A percentile compares a stretch with the other conserved stretches of the same genome.
Conservation (phyloP, 2,329 filamentous ascomycete species). For the Nigrospora sphaerica region DNA sequence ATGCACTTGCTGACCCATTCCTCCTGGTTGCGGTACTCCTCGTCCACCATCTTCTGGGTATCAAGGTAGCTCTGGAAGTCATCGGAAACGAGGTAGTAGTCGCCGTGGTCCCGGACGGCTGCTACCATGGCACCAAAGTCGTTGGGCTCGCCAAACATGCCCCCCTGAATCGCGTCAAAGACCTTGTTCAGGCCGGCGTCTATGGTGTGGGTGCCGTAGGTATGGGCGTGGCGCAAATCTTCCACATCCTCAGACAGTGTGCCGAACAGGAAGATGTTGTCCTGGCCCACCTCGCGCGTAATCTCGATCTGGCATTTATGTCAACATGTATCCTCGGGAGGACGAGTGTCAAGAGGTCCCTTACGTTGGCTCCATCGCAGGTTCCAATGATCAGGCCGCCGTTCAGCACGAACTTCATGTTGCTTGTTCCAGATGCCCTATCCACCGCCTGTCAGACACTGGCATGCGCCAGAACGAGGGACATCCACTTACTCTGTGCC, state of each 20-base stretch:
- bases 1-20: conserved; percentile 91
- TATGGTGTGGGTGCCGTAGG: conserved; percentile 71
- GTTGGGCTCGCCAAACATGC: conserved; percentile 71
- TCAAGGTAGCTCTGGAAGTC: conserved; percentile 94
- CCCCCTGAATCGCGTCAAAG: conserved; percentile 73
- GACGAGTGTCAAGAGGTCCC: conserved; percentile 23
- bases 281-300: conserved; percentile 90
- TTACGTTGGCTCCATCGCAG: conserved; percentile 92
- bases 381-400: conserved; percentile 96
- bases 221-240: conserved; percentile 84
- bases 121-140: conserved; percentile 79
- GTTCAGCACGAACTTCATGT: conserved; percentile 99
- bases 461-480: too few species aligned
- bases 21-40: conserved; percentile 86
- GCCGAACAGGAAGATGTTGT: conserved; percentile 98
- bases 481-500: conserved; percentile 66
- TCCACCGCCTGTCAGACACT: background rate
- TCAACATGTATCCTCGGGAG: background rate
- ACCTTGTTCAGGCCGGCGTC: conserved; percentile 73
- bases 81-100: conserved; percentile 96
- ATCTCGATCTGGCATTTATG: conserved; percentile 66
- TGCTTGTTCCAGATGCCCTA: conserved; percentile 74
- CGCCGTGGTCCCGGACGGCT: conserved; percentile 84
- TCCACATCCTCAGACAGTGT: conserved; percentile 95
- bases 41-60: conserved; percentile 85